These are phyloP conservation scores for Naganishia vaughanmartiniae DNA, from an alignment of 768 basidiomycete species.

Conservation along the genomic window DNA sequence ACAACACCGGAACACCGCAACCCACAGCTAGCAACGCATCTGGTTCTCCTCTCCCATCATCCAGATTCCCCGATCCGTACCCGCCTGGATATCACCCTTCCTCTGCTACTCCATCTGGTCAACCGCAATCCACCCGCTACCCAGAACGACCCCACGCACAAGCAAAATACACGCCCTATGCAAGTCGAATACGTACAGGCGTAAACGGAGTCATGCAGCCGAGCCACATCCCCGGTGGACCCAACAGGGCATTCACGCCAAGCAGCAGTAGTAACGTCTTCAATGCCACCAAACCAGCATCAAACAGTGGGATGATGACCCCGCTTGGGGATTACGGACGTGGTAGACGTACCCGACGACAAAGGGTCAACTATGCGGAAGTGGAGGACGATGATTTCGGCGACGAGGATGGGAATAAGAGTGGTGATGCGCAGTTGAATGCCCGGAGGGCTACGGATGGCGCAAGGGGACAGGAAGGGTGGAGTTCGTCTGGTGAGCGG, in stretches of 20 bases:
- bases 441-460: constrained; percentile 57
- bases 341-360: constrained; percentile 18
- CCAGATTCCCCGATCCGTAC: constrained; percentile 23
- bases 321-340: constrained; percentile 12
- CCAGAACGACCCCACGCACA: constrained; percentile 56
- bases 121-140: constrained; percentile 38
- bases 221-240: constrained; percentile 56
- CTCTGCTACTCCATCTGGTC: constrained; percentile 34
- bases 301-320: constrained; percentile 7
- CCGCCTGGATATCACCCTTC: neutral
- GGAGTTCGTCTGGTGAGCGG: constrained; percentile 83
- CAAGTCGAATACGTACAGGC: constrained; percentile 86
- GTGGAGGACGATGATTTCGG: constrained; percentile 66
- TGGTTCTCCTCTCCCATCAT: constrained; percentile 4
- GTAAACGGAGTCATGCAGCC: constrained; percentile 88
- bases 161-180: constrained; percentile 75
- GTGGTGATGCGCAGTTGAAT: neutral
- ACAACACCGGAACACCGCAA: constrained; percentile 3
- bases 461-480: constrained; percentile 58
- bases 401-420: constrained; percentile 65
- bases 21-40: too few species aligned
- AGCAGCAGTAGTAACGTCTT: constrained; percentile 9
- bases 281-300: neutral
- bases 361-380: constrained; percentile 49
- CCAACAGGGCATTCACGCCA: constrained; percentile 37